A percentile compares a stretch with the other conserved stretches of the same genome.
Evolutionary conservation across 106 monocot species (phyloP).

Genomic region (Apostasia shenzhenica): DNA sequence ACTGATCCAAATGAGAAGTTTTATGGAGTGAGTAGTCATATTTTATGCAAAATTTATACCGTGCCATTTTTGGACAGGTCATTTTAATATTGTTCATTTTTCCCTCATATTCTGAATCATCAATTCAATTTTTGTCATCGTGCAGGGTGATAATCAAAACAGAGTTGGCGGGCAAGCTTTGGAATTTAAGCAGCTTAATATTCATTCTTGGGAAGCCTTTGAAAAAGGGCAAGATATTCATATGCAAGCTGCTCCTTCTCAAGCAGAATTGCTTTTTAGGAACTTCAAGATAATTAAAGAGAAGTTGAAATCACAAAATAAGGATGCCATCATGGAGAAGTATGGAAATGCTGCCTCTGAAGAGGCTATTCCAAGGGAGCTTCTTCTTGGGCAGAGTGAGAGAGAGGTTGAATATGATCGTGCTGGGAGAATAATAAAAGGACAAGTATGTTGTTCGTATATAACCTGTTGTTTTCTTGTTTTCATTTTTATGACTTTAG

Average conservation of each 20-base stretch:
- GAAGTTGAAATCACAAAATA: conserved; percentile 65
- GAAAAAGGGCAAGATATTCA: conserved; percentile 99
- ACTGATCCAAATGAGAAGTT: conserved; percentile 97
- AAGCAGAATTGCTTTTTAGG: conserved; percentile 79
- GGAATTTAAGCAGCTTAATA: conserved; percentile 89
- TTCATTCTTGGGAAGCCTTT: conserved; percentile 96
- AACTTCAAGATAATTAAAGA: conserved; percentile 86
- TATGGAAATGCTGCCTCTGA: conserved; percentile 94
- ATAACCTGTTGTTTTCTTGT: too few relatives aligned
- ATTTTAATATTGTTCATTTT: not conserved
- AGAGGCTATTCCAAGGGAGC: conserved; percentile 72
- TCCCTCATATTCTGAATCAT: not conserved
- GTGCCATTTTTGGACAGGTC: not conserved
- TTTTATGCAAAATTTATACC: not conserved
- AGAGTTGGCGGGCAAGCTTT: conserved; percentile 88
- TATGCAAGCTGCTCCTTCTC: conserved; percentile 99
- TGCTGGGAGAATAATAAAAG: conserved; percentile 91
- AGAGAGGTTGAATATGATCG: conserved; percentile 94
- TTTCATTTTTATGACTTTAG: too few relatives aligned
- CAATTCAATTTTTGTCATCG: not conserved
- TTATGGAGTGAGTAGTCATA: conserved; percentile 45
- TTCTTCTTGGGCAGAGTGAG: conserved; percentile 92
- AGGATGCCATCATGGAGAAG: conserved; percentile 86
- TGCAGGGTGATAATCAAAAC: conserved; percentile 91
- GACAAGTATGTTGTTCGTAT: conserved; percentile 44